Evolutionary conservation across 306 rosid species (phyloP), one percentile per base, ranked within the genome.

Genomic region (Gleditsia sinensis): DNA sequence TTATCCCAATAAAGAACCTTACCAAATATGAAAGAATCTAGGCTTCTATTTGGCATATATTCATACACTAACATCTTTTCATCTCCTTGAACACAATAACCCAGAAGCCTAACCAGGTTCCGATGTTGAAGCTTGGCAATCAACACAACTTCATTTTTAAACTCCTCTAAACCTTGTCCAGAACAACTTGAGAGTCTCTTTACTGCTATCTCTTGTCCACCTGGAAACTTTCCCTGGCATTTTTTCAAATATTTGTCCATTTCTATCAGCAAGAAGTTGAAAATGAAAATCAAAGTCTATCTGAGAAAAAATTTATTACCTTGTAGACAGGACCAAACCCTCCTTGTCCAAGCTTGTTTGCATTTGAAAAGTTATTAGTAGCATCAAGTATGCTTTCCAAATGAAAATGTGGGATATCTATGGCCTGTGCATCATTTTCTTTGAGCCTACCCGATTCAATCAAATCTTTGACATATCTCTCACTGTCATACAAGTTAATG

Each of bases 121-220:
- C 96, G 75, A 74, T 92, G 93, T 74, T 89, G 97, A 74, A 92
- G 97, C 63, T 86, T 90, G 36, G 96, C 93, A 11, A 92, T 90
- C 81, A 89, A 75, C 45, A 92, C 67, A 76, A 92, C 96, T 76
- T 92, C 97, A 66, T 92, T 92, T 55, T 84, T 88, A 61, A 92
- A 89, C 75, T 92, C 93, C 71, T 87, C 90, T 25, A 77, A 81
- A 60, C 96, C 97, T 86, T 92, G 96, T 17, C 93, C 89, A 4
- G 96, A 92, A 76, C 88, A 78, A 51, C 90, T 92, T 46, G 96
- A 92, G 23, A 91, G 91, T 78, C 97, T 91, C 75, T 92, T 89
- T 6, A 88, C 92, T 6, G 93, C 97, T 39, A 91, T 65, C 79
- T 89, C 88, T 76, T 86, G 85, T 19, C 93, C 93, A 61, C 88